phyloP scores from a whole-genome alignment of 75 land plant genomes.

The Azolla pinnata region DNA sequence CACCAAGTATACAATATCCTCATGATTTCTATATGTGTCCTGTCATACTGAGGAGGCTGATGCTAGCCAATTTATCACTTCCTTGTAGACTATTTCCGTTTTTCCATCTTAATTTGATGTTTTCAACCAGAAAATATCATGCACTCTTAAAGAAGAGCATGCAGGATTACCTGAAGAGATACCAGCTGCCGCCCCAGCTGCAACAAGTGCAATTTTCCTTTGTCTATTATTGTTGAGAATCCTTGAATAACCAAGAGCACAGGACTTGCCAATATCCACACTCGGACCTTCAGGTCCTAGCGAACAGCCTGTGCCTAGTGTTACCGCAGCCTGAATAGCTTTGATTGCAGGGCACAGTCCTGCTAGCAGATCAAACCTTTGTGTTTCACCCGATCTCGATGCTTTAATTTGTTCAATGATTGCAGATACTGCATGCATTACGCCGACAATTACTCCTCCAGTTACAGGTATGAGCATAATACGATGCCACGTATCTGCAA shows the following conservation, averaged over 20 bases:
- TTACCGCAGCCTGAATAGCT: constrained; percentile 91
- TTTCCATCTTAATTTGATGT: no score
- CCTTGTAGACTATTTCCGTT: no score
- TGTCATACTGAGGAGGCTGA: no score
- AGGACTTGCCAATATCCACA: constrained; percentile 96
- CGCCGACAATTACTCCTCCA: constrained; percentile 92
- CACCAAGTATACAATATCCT: no score
- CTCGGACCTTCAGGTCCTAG: constrained; percentile 99
- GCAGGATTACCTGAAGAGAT: constrained; percentile 76
- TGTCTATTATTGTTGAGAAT: constrained; percentile 89
- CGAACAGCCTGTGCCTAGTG: constrained; percentile 94
- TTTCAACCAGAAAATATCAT: no score
- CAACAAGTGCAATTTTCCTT: constrained; percentile 87
- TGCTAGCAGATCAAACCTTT: constrained; percentile 60
- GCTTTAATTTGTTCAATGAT: constrained; percentile 73
- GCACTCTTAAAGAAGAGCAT: constrained; percentile 1
- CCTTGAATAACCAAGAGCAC: constrained; percentile 74
- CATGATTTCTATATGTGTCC: no score
- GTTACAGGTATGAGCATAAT: constrained; percentile 81
- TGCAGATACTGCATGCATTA: constrained; percentile 79
- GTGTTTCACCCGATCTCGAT: constrained; percentile 39
- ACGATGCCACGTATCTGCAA: constrained; percentile 90
- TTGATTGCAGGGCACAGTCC: constrained; percentile 73
- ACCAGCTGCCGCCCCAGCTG: constrained; percentile 99
- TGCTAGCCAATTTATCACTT: no score